Percentiles rank a stretch among this genome's conserved stretches.
These are phyloP conservation scores for Macadamia tetraphylla DNA, from an alignment of 164 flowering plant species.

Conservation along the genomic window DNA sequence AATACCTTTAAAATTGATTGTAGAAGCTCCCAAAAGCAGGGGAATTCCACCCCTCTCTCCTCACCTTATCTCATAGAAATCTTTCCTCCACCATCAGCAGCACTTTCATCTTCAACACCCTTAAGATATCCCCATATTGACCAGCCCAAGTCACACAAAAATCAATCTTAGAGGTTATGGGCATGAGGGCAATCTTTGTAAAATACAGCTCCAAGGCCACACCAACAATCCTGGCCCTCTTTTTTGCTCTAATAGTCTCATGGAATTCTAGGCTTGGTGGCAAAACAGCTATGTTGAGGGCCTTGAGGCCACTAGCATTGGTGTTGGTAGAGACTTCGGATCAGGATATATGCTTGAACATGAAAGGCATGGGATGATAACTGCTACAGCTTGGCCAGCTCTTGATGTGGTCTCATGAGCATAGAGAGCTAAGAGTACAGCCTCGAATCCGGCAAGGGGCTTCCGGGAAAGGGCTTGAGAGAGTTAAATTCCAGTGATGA, in stretches of 20 bases:
- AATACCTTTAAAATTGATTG: conserved; percentile 71
- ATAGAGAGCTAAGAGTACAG: conserved; percentile 68
- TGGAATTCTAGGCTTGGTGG: conserved; percentile 72
- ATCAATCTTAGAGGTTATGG: conserved; percentile 58
- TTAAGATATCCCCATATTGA: conserved; percentile 22
- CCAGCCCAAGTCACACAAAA: conserved; percentile 70
- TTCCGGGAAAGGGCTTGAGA: conserved; percentile 46
- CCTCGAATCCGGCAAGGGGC: conserved; percentile 80
- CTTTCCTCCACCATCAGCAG: neutral
- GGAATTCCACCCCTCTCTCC: conserved; percentile 42
- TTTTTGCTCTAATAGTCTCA: conserved; percentile 67
- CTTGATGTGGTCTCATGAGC: conserved; percentile 65
- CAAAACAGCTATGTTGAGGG: conserved; percentile 39
- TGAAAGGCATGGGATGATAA: conserved; percentile 59
- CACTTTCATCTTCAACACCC: neutral
- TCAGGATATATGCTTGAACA: conserved; percentile 77
- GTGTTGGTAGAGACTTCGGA: conserved; percentile 20
- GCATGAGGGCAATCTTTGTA: conserved; percentile 52
- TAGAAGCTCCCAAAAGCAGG: conserved; percentile 77
- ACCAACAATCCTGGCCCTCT: conserved; percentile 73
- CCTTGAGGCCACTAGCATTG: conserved; percentile 32
- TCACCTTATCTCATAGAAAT: neutral
- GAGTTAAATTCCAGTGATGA: conserved; percentile 67
- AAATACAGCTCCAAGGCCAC: conserved; percentile 73
- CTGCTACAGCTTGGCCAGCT: conserved; percentile 49